Conservation (phyloP, 2,329 filamentous ascomycete genomes). For the Colletotrichum eleusines region DNA sequence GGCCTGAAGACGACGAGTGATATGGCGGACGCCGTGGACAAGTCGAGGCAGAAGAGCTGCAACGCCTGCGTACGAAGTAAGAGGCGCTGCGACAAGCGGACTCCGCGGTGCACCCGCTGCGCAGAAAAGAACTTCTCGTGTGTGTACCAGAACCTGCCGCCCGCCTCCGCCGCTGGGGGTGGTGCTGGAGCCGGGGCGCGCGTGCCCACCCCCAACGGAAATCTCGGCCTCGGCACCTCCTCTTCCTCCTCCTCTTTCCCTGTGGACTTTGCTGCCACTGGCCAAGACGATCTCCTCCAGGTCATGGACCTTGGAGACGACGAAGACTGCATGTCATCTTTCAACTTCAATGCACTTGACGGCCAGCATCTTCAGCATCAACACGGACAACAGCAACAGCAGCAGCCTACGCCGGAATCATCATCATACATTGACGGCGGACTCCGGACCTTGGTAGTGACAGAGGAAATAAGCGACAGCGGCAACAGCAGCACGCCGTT, state of each 20-base stretch:
- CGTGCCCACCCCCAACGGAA: not conserved
- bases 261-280: not conserved
- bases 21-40: constrained; percentile 44
- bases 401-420: constrained; percentile 5
- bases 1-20: constrained; percentile 6
- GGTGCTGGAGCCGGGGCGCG: not conserved
- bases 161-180: constrained; percentile 12
- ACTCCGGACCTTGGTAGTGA: constrained; percentile 17
- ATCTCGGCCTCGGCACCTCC: not conserved
- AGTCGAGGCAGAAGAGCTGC: constrained; percentile 65
- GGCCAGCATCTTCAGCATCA: constrained; percentile 18
- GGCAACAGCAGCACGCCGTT: constrained; percentile 27
- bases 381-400: constrained; percentile 5
- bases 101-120: constrained; percentile 58
- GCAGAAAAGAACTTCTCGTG: constrained; percentile 56
- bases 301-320: constrained; percentile 34
- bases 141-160: constrained; percentile 55
- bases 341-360: constrained; percentile 34
- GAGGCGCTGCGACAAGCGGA: constrained; percentile 60
- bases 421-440: constrained; percentile 18
- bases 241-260: not conserved
- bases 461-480: constrained; percentile 6
- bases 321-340: constrained; percentile 17
- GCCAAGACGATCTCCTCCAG: constrained; percentile 26
- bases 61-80: constrained; percentile 62